Percentiles rank a stretch among this genome's conserved stretches.
phyloP scores from a whole-genome alignment of 306 rosid species.

The Citrullus colocynthis region DNA sequence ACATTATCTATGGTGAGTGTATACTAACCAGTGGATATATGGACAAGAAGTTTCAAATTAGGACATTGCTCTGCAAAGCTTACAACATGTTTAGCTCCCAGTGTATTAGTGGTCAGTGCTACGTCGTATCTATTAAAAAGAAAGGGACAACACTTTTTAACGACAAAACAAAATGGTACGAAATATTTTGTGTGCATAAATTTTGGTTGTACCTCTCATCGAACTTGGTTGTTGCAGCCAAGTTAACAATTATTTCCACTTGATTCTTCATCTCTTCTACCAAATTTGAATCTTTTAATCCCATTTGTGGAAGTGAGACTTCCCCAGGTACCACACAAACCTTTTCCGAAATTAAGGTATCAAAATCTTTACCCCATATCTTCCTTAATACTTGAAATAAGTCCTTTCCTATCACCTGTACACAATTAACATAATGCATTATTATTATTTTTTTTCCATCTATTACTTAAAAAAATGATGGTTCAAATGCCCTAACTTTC shows the following conservation, averaged over 20 bases:
- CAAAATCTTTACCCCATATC: slow-evolving; percentile 35
- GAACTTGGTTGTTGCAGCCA: slow-evolving; percentile 76
- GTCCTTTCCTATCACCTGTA: slow-evolving; percentile 56
- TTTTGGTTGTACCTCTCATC: slow-evolving; percentile 49
- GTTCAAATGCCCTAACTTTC: background rate
- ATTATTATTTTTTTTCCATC: slow-evolving; percentile 17
- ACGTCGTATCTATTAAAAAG: slow-evolving; percentile 38
- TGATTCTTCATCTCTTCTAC: slow-evolving; percentile 32
- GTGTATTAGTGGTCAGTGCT: slow-evolving; percentile 41
- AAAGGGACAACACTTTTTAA: background rate
- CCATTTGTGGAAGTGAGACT: slow-evolving; percentile 32
- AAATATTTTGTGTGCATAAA: background rate
- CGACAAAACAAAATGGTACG: background rate
- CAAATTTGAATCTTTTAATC: slow-evolving; percentile 32
- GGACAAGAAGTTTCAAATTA: slow-evolving; percentile 40
- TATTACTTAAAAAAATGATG: background rate
- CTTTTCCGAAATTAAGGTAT: slow-evolving; percentile 39
- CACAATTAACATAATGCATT: background rate
- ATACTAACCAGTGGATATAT: slow-evolving; percentile 58
- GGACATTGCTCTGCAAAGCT: slow-evolving; percentile 50
- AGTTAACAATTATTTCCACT: slow-evolving; percentile 42
- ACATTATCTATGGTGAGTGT: too few relatives aligned
- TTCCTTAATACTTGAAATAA: slow-evolving; percentile 43
- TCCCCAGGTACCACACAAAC: slow-evolving; percentile 54
- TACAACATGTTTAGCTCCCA: slow-evolving; percentile 49